phyloP scores from a whole-genome alignment of 352 stramenopile species.

The Globisporangium solare region DNA sequence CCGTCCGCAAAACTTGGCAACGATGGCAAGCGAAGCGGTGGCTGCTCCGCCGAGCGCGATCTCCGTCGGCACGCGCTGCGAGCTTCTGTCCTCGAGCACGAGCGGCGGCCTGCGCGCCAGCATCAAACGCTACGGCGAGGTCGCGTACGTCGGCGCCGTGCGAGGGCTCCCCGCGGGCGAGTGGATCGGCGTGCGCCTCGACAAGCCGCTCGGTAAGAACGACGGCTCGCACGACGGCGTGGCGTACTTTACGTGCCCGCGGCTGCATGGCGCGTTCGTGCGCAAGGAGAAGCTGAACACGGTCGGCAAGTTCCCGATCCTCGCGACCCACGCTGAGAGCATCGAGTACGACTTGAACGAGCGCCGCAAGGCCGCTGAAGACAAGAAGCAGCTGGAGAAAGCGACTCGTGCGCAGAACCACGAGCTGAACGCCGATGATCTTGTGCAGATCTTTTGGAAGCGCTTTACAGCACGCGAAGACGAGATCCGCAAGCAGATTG shows the following conservation, averaged over 20 bases:
- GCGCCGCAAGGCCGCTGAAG: conserved; percentile 38
- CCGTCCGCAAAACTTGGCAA: too few relatives aligned
- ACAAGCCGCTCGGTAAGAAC: conserved; percentile 73
- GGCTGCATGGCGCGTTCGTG: conserved; percentile 65
- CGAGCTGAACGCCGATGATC: conserved; percentile 42
- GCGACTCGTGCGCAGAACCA: conserved; percentile 22
- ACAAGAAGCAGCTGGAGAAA: conserved; percentile 19
- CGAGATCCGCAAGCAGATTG: conserved; percentile 42
- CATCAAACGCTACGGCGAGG: conserved; percentile 61
- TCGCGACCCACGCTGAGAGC: conserved; percentile 43
- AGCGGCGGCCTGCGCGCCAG: conserved; percentile 41
- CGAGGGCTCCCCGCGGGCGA: conserved; percentile 44
- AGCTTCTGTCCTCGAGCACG: conserved; percentile 33
- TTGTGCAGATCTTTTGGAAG: conserved; percentile 62
- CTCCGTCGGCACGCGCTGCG: conserved; percentile 43
- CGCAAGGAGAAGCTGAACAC: conserved; percentile 53
- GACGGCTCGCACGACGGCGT: conserved; percentile 47
- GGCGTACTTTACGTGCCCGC: conserved; percentile 61
- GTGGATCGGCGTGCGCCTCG: conserved; percentile 71
- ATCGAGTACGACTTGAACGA: conserved; percentile 45
- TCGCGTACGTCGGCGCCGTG: conserved; percentile 59
- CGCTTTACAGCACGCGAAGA: conserved; percentile 50
- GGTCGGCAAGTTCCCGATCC: conserved; percentile 46
- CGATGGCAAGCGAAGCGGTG: too few relatives aligned
- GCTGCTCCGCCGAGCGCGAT: not conserved